phyloP scores from a whole-genome alignment of 1,139 yeast species.

The Insectozyma bohioensis region DNA sequence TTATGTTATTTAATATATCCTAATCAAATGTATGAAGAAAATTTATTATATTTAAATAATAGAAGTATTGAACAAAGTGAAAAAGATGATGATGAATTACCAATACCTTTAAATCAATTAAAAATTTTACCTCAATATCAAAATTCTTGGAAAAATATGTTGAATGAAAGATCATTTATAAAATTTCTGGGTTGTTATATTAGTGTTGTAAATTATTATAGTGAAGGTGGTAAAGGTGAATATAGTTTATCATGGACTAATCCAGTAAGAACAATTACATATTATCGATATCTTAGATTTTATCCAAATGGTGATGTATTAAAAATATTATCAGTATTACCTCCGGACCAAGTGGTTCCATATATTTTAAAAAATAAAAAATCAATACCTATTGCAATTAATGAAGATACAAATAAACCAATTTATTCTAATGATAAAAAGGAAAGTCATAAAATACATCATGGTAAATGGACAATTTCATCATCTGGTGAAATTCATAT shows the following conservation, averaged over 20 bases:
- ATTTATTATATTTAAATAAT: conserved; percentile 20
- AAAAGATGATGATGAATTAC: conserved; percentile 20
- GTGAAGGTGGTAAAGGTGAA: conserved; percentile 73
- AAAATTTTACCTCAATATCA: conserved; percentile 48
- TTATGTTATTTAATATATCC: conserved; percentile 59
- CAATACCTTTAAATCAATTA: conserved; percentile 43
- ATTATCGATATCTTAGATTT: conserved; percentile 81
- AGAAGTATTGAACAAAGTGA: not conserved
- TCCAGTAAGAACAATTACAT: conserved; percentile 82
- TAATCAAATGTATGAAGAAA: conserved; percentile 52
- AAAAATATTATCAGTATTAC: conserved; percentile 62
- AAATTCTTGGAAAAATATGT: conserved; percentile 56
- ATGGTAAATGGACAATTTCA: conserved; percentile 55
- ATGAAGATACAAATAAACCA: conserved; percentile 16
- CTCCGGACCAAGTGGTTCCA: conserved; percentile 64
- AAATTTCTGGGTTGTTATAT: conserved; percentile 84
- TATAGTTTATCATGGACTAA: conserved; percentile 68
- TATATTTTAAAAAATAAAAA: conserved; percentile 38
- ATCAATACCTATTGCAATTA: conserved; percentile 15
- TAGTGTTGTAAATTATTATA: conserved; percentile 77
- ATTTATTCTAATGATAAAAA: conserved; percentile 16
- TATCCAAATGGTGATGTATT: conserved; percentile 76
- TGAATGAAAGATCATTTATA: conserved; percentile 56
- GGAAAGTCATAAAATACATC: conserved; percentile 40
- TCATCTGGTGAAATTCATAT: conserved; percentile 54